phyloP scores from a whole-genome alignment of 2,329 filamentous ascomycete species.

The Verticillium nonalfalfae region DNA sequence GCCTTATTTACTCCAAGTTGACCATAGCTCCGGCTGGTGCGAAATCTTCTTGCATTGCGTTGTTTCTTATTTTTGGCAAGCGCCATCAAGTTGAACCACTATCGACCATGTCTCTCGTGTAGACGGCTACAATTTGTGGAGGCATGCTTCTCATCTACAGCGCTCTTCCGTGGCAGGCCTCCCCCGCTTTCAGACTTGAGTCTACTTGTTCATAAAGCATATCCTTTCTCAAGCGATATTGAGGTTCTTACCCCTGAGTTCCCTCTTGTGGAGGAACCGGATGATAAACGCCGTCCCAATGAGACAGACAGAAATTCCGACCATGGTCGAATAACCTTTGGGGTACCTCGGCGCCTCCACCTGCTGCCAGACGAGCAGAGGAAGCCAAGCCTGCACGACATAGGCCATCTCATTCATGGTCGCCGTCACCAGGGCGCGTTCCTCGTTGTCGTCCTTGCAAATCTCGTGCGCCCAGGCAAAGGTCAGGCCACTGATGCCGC shows the following conservation, averaged over 20 bases:
- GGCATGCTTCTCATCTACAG: no score
- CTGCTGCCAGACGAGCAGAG: slow-evolving; percentile 60
- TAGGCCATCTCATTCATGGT: slow-evolving; percentile 66
- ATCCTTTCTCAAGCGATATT: neutral
- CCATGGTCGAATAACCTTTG: slow-evolving; percentile 54
- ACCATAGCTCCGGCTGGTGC: no score
- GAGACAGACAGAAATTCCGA: slow-evolving; percentile 39
- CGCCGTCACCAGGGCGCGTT: slow-evolving; percentile 58
- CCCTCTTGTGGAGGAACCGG: slow-evolving; percentile 35
- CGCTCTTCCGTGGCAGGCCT: no score
- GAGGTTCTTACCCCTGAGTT: slow-evolving; percentile 16
- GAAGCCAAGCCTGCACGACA: slow-evolving; percentile 64
- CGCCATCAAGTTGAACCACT: no score
- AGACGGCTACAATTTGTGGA: no score
- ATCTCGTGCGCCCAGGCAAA: slow-evolving; percentile 46
- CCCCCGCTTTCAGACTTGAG: no score
- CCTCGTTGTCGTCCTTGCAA: slow-evolving; percentile 49
- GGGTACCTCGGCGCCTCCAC: slow-evolving; percentile 53
- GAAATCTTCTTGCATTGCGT: no score
- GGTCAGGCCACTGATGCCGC: slow-evolving; percentile 37
- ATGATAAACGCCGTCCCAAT: slow-evolving; percentile 45
- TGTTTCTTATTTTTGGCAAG: no score
- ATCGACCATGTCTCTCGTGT: no score
- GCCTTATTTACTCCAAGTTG: no score
- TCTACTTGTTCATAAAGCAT: no score